Evolutionary conservation across 106 monocot species (phyloP).

Genomic region (Ottelia alismoides): DNA sequence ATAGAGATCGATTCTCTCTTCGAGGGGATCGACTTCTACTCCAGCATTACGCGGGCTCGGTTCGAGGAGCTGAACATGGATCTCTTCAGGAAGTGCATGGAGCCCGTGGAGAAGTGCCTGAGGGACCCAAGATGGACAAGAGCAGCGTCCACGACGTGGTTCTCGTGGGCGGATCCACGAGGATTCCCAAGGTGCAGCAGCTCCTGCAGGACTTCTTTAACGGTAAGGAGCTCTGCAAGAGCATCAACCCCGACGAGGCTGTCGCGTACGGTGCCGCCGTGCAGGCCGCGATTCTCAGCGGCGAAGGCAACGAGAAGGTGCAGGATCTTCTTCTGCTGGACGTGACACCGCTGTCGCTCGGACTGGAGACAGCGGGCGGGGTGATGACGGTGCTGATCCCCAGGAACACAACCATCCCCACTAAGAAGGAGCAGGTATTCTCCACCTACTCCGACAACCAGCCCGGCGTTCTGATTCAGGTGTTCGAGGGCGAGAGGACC

Average conservation of each 20-base stretch:
- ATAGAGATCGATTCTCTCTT: no score
- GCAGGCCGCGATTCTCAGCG: slow-evolving; percentile 29
- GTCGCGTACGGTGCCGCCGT: slow-evolving; percentile 35
- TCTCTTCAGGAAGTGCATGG: slow-evolving; percentile 12
- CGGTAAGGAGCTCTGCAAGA: slow-evolving; percentile 62
- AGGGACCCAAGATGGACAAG: slow-evolving; percentile 26
- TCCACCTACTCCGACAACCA: slow-evolving; percentile 33
- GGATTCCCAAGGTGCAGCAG: slow-evolving; percentile 63
- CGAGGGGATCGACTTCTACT: no score
- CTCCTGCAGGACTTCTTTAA: slow-evolving; percentile 51
- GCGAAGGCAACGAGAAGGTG: slow-evolving; percentile 30
- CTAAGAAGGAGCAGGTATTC: slow-evolving; percentile 27
- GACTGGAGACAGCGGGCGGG: slow-evolving; percentile 32
- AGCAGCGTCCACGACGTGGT: slow-evolving; percentile 41
- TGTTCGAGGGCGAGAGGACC: slow-evolving; percentile 30
- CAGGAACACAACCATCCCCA: slow-evolving; percentile 32
- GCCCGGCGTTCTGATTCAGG: slow-evolving; percentile 32
- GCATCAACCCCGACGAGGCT: slow-evolving; percentile 47
- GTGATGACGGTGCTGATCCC: slow-evolving; percentile 32
- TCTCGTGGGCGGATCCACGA: slow-evolving; percentile 56
- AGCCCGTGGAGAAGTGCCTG: slow-evolving; percentile 46
- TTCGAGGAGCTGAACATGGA: slow-evolving; percentile 20
- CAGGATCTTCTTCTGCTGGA: slow-evolving; percentile 38
- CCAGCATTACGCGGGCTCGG: no score
- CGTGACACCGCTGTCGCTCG: slow-evolving; percentile 27